Conservation (phyloP, 768 basidiomycete genomes). For the Tephrocybe sp. region DNA sequence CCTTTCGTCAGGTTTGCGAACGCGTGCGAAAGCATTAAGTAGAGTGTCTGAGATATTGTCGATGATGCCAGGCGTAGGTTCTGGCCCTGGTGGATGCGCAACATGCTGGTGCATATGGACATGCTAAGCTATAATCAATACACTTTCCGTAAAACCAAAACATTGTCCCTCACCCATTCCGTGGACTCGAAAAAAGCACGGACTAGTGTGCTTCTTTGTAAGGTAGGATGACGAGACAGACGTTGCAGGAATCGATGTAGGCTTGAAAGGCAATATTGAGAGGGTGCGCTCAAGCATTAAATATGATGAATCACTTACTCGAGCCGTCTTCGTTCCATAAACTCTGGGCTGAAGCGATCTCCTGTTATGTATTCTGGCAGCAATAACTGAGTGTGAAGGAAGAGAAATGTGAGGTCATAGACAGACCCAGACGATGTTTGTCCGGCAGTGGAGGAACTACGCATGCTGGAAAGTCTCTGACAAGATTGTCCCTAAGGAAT, state of each 20-base stretch:
- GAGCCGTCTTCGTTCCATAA: slow-evolving; percentile 87
- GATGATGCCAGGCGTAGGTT: slow-evolving; percentile 74
- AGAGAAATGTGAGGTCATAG: slow-evolving; percentile 4
- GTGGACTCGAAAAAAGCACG: slow-evolving; percentile 94
- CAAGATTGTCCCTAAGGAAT: slow-evolving; percentile 85
- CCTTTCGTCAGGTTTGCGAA: slow-evolving; percentile 95
- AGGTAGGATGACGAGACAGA: slow-evolving; percentile 87
- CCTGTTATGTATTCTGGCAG: slow-evolving; percentile 91
- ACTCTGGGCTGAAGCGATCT: slow-evolving; percentile 95
- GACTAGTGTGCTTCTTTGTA: slow-evolving; percentile 88
- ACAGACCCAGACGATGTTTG: slow-evolving; percentile 91
- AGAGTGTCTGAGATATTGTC: slow-evolving; percentile 96
- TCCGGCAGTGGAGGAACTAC: slow-evolving; percentile 97
- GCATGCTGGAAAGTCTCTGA: slow-evolving; percentile 92
- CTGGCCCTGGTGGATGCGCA: slow-evolving; percentile 87
- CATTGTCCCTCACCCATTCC: slow-evolving; percentile 82
- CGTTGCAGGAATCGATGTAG: slow-evolving; percentile 91
- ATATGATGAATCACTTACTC: slow-evolving; percentile 55
- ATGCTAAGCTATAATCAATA: slow-evolving; percentile 48
- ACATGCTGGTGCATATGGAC: slow-evolving; percentile 97
- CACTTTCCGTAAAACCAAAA: slow-evolving; percentile 1
- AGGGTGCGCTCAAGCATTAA: no score
- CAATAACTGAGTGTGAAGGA: slow-evolving; percentile 2
- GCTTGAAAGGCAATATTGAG: slow-evolving; percentile 39
- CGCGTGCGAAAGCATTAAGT: slow-evolving; percentile 91